Evolutionary conservation across 1,284 basidiomycete genomes (phyloP).

Genomic region (Ustilago tritici): DNA sequence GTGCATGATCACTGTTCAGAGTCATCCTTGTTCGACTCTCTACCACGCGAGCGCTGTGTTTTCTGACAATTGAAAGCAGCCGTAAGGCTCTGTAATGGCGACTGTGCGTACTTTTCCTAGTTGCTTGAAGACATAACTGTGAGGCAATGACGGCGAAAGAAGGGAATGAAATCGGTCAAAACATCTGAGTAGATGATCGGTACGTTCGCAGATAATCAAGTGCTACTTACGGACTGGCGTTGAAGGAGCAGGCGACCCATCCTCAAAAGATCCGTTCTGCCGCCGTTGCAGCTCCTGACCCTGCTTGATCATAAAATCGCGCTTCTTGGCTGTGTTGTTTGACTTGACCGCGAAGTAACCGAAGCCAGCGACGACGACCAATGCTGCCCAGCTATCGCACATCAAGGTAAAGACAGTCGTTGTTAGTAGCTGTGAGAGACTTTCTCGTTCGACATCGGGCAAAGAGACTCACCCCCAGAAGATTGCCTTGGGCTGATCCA

Average conservation of each 20-base stretch:
- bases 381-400: constrained; percentile 34
- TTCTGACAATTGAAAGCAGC: constrained; percentile 47
- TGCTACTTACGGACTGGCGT: constrained; percentile 31
- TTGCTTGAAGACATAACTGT: constrained; percentile 44
- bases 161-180: too few relatives aligned
- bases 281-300: constrained; percentile 32
- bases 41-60: constrained; percentile 33
- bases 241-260: constrained; percentile 3
- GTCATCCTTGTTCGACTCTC: neutral
- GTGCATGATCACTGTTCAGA: neutral
- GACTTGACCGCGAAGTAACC: constrained; percentile 53
- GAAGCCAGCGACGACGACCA: constrained; percentile 44
- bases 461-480: constrained; percentile 44
- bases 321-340: constrained; percentile 53
- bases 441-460: too few relatives aligned
- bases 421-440: neutral
- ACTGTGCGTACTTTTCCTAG: constrained; percentile 40
- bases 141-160: neutral
- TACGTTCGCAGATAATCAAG: too few relatives aligned
- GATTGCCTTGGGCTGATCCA: constrained; percentile 47
- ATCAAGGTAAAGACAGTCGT: neutral
- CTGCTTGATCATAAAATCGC: constrained; percentile 49
- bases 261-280: neutral
- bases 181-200: too few relatives aligned
- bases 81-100: constrained; percentile 42